Conservation (phyloP, 2,329 filamentous ascomycete genomes). For the Aspergillus fructus region DNA sequence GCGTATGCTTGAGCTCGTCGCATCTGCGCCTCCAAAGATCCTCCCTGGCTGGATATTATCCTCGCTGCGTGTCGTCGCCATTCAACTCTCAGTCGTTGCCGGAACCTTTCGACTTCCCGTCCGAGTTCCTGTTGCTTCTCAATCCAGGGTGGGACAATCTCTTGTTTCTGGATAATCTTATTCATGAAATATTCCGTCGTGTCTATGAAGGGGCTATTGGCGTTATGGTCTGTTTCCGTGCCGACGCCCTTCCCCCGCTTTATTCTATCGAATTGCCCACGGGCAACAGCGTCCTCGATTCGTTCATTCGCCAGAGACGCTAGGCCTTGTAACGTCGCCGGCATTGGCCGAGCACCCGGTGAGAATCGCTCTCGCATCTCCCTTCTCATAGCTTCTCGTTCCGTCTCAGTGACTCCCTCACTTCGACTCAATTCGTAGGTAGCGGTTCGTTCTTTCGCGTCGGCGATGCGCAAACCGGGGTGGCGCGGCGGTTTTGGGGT, state of each 20-base stretch:
- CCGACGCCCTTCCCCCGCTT: slow-evolving; percentile 72
- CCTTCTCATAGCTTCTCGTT: slow-evolving; percentile 68
- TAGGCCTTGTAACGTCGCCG: slow-evolving; percentile 74
- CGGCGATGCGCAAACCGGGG: slow-evolving; percentile 53
- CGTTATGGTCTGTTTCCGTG: slow-evolving; percentile 71
- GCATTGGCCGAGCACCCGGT: slow-evolving; percentile 69
- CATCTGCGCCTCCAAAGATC: slow-evolving; percentile 72
- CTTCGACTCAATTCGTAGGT: slow-evolving; percentile 56
- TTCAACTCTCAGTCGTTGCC: slow-evolving; percentile 71
- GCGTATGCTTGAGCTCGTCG: slow-evolving; percentile 70
- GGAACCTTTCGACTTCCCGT: slow-evolving; percentile 67
- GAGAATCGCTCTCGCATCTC: slow-evolving; percentile 80
- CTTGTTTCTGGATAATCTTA: slow-evolving; percentile 95
- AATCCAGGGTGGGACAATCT: slow-evolving; percentile 96
- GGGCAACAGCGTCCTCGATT: slow-evolving; percentile 90
- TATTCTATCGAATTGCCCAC: slow-evolving; percentile 86
- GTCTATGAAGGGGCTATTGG: slow-evolving; percentile 85
- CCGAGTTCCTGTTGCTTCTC: slow-evolving; percentile 94
- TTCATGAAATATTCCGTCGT: slow-evolving; percentile 99
- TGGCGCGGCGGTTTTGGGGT: slow-evolving; percentile 44
- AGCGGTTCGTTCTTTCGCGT: slow-evolving; percentile 59
- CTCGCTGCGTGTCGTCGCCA: slow-evolving; percentile 83
- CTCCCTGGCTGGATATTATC: slow-evolving; percentile 74
- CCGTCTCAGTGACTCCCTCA: slow-evolving; percentile 63
- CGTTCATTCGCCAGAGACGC: slow-evolving; percentile 82